Evolutionary conservation across 2,329 filamentous ascomycete genomes (phyloP).

Genomic region (Colletotrichum camelliae): DNA sequence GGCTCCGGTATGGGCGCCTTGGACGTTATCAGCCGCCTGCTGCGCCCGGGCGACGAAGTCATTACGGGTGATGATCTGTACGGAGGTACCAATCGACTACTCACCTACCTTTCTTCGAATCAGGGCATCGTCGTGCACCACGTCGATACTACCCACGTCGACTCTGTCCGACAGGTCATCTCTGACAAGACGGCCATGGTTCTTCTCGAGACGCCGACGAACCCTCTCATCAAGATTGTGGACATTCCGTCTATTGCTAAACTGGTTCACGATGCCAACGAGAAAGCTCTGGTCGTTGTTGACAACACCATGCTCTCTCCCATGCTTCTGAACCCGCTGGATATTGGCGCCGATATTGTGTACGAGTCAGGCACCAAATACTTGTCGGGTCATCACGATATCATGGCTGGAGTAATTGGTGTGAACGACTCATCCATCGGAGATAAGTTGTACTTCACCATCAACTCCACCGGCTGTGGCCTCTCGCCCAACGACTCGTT

Average conservation of each 20-base stretch:
- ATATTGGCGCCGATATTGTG: conserved; percentile 92
- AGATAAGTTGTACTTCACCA: conserved; percentile 93
- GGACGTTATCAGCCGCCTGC: conserved; percentile 91
- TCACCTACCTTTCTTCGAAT: conserved; percentile 90
- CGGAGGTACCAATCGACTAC: conserved; percentile 89
- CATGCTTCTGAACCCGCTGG: conserved; percentile 90
- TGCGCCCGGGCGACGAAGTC: conserved; percentile 94
- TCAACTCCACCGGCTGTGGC: conserved; percentile 95
- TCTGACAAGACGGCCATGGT: conserved; percentile 91
- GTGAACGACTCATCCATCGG: conserved; percentile 83
- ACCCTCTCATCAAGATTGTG: conserved; percentile 97
- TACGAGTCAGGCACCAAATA: conserved; percentile 99
- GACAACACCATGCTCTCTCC: conserved; percentile 99
- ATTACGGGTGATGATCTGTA: conserved; percentile 97
- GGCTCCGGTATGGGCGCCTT: conserved; percentile 97
- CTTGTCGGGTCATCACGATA: conserved; percentile 95
- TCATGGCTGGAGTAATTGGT: conserved; percentile 97
- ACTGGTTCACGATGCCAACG: conserved; percentile 77
- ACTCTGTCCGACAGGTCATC: conserved; percentile 72
- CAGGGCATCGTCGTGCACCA: conserved; percentile 94
- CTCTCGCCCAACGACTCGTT: conserved; percentile 95
- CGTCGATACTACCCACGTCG: conserved; percentile 86
- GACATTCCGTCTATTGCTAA: conserved; percentile 84
- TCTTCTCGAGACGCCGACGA: conserved; percentile 93
- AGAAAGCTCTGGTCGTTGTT: conserved; percentile 83